A percentile compares a stretch with the other conserved stretches of the same genome.
Conservation (phyloP, 2,329 filamentous ascomycete species). For the Lecanicillium sp. region DNA sequence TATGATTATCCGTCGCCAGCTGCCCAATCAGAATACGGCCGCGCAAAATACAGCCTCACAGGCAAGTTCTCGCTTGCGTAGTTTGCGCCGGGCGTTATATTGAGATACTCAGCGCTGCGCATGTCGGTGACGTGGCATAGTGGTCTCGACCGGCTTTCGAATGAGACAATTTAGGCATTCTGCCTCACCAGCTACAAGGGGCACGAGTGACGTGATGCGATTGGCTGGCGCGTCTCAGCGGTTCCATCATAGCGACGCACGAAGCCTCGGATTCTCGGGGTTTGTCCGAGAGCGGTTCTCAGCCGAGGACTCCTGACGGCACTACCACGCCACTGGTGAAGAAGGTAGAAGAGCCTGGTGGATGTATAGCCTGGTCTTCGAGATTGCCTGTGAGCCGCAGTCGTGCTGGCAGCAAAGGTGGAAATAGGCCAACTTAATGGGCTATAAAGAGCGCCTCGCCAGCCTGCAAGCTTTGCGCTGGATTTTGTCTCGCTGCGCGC, state of each 20-base stretch:
- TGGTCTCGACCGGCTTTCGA: constrained; percentile 1
- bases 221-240: neutral
- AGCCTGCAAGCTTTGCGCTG: too few relatives aligned
- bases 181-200: neutral
- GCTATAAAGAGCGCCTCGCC: too few relatives aligned
- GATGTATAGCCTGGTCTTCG: too few relatives aligned
- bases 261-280: neutral
- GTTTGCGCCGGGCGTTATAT: constrained; percentile 3
- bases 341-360: too few relatives aligned
- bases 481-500: too few relatives aligned
- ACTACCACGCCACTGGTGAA: neutral
- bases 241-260: neutral
- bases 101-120: neutral
- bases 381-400: too few relatives aligned
- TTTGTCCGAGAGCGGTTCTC: neutral
- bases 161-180: neutral
- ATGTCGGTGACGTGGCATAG: constrained; percentile 1
- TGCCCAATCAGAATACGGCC: constrained; percentile 1
- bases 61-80: neutral
- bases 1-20: neutral
- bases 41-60: constrained; percentile 1
- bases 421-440: too few relatives aligned
- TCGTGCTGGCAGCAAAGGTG: too few relatives aligned
- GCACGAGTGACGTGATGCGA: neutral
- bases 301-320: neutral